Base-by-base conservation (phyloP, 1,284 basidiomycete genomes). In the Hypsizygus ulmarius region DNA sequence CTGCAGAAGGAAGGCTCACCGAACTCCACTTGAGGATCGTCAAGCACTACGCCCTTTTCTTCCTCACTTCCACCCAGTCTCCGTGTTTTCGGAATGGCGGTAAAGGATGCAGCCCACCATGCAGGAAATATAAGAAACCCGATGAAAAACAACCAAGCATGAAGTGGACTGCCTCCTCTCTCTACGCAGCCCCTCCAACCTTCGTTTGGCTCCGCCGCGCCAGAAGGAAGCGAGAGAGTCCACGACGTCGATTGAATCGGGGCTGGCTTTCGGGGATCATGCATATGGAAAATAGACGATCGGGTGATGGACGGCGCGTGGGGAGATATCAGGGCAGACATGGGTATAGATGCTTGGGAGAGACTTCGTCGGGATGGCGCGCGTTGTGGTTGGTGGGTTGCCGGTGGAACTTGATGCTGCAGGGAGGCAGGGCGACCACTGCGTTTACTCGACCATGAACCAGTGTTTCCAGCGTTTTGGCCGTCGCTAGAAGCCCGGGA, bases 21-120 rank as follows among this genome's bases (percentile, higher is more conserved):
- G 60, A 78, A 75, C 61, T 89, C 86, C 45, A 88, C 77, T 59
- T 88, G 85, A 16, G 86, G 86, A 64, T 89, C 86, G 58, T 89
- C 87, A 36, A 89, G 67, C 15, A 81, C 69, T 7, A 89, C 84
- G 9, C 78, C 82, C 60, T 87, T 87, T 67, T 87, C 86, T 43
- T 71, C 71, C 51, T 80, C 78, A 35, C 70, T 69, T 28, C 71
- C 79, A 18, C 80, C 83, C 25, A 84, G 72, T 34, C 71, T 71
- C 55, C 86, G 71, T 37, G 85, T 90, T 57, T 64, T 67, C 10
- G 82, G 84, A 29, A 82, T 76, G 19, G 69, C 69, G 56, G 79
- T 70, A 53, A 87, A 70, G 9, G 77, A 73, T n/a, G 81, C 84
- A 49, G 80, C 57, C 84, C 86, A 90, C 87, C 87, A 89, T 10